Conservation (phyloP, 768 basidiomycete species). For the Udeniomyces megalosporus region DNA sequence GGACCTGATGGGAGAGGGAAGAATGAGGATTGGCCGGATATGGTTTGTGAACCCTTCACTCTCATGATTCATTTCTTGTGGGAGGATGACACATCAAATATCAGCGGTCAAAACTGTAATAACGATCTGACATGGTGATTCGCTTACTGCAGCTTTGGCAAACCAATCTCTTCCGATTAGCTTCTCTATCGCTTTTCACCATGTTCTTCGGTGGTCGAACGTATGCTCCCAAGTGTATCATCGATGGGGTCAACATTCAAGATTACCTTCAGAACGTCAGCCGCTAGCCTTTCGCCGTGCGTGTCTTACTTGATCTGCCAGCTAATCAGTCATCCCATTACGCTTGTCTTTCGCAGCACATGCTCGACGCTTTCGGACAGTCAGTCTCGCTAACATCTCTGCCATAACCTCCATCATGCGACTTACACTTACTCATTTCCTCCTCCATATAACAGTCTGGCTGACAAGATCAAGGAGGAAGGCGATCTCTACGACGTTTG, state of each 20-base stretch:
- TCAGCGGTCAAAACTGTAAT: no score
- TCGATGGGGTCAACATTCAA: slow-evolving; percentile 79
- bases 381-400: neutral
- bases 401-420: neutral
- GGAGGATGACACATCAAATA: no score
- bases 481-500: slow-evolving; percentile 66
- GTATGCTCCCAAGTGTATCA: slow-evolving; percentile 75
- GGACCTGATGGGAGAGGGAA: neutral
- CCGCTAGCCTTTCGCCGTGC: no score
- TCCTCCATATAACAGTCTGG: slow-evolving; percentile 31
- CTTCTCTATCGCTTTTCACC: slow-evolving; percentile 75
- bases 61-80: no score
- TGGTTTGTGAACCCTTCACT: neutral
- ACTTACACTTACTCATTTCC: neutral
- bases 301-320: no score
- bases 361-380: slow-evolving; percentile 54
- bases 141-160: slow-evolving; percentile 55
- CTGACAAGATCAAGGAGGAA: slow-evolving; percentile 54
- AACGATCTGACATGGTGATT: neutral
- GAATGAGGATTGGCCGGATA: neutral
- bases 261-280: slow-evolving; percentile 48
- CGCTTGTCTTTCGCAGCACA: slow-evolving; percentile 35
- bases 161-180: slow-evolving; percentile 80
- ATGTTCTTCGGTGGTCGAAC: slow-evolving; percentile 81
- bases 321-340: no score